Conservation (phyloP, 2,329 filamentous ascomycete species). For the Biscogniauxia sp. region DNA sequence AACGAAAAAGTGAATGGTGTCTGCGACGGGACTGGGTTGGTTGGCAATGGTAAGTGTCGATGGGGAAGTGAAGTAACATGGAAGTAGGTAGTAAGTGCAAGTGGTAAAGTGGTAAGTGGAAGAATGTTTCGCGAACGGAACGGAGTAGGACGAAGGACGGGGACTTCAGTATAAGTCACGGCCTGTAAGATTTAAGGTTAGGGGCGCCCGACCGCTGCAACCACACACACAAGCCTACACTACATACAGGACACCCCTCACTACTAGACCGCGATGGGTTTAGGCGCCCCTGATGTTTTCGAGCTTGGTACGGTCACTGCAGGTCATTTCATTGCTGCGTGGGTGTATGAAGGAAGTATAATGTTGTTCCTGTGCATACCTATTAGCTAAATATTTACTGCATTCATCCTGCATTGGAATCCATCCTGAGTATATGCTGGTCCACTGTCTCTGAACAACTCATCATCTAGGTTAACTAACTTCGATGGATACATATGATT, state of each 20-base stretch:
- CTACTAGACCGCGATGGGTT: not conserved
- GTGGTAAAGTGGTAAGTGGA: not conserved
- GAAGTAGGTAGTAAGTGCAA: not conserved
- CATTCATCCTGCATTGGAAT: not conserved
- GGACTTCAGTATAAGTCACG: not conserved
- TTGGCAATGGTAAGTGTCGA: not conserved
- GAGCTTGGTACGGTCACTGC: not conserved
- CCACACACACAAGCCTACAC: not conserved
- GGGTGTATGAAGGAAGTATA: too few relatives aligned
- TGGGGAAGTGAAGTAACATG: not conserved
- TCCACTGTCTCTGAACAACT: not conserved
- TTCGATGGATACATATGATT: not conserved
- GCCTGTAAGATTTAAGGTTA: not conserved
- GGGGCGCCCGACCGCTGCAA: not conserved
- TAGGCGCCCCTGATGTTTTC: not conserved
- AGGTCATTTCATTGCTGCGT: too few relatives aligned
- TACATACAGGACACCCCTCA: not conserved
- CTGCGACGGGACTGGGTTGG: not conserved
- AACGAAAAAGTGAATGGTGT: not conserved
- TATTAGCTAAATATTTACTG: too few relatives aligned
- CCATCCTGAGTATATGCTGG: too few relatives aligned
- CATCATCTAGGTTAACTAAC: not conserved
- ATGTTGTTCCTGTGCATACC: too few relatives aligned
- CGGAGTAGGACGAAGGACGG: too few relatives aligned
- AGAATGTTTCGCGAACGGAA: too few relatives aligned